phyloP scores from a whole-genome alignment of 148 eudicot genomes.

The Chenopodium formosanum region DNA sequence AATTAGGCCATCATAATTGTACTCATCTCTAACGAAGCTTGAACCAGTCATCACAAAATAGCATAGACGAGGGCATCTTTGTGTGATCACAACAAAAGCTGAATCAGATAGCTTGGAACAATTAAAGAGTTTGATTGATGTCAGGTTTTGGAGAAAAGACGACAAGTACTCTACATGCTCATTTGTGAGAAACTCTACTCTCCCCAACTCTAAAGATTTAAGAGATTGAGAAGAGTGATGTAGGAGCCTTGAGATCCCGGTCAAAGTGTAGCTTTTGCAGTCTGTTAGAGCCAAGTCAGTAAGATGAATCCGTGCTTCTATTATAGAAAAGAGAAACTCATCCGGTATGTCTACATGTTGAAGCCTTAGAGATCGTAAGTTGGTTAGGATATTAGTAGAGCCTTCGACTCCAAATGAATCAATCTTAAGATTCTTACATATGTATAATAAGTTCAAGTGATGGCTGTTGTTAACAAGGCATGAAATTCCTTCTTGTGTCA shows the following conservation, averaged over 20 bases:
- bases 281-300: conserved; percentile 8
- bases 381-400: background rate
- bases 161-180: conserved; percentile 19
- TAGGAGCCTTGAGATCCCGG: conserved; percentile 23
- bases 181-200: conserved; percentile 24
- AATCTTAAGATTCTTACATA: conserved; percentile 5
- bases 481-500: conserved; percentile 27
- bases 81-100: conserved; percentile 22
- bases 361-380: conserved; percentile 10
- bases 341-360: conserved; percentile 8
- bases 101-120: conserved; percentile 22
- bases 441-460: conserved; percentile 14
- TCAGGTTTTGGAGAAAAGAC: conserved; percentile 20
- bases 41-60: conserved; percentile 19
- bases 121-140: conserved; percentile 3
- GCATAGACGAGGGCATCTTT: conserved; percentile 23
- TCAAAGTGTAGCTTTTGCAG: conserved; percentile 29
- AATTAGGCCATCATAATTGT: background rate
- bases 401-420: background rate
- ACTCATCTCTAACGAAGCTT: conserved; percentile 21
- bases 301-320: conserved; percentile 20
- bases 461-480: conserved; percentile 17
- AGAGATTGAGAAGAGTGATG: conserved; percentile 11
- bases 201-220: conserved; percentile 12
- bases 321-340: conserved; percentile 21